A percentile compares a stretch with the other conserved stretches of the same genome.
These are phyloP conservation scores for Tricladium varicosporioides DNA, from an alignment of 2,329 filamentous ascomycete genomes.

Conservation along the genomic window DNA sequence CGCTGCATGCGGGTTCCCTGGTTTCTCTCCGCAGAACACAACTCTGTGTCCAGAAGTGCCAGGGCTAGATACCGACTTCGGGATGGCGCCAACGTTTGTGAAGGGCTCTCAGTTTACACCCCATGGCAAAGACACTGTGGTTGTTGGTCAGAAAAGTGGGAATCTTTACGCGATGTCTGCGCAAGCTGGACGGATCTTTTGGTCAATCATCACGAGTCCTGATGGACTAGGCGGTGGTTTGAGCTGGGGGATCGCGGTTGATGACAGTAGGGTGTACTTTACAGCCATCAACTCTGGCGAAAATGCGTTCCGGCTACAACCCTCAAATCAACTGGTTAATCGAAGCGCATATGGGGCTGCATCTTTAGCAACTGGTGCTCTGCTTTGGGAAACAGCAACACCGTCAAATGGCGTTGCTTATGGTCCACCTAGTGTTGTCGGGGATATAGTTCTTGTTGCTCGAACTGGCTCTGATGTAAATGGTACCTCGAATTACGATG, in stretches of 20 bases:
- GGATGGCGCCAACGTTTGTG: constrained; percentile 30
- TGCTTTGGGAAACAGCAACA: constrained; percentile 8
- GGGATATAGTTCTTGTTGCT: constrained; percentile 12
- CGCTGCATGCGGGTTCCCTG: constrained; percentile 13
- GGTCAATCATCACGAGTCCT: constrained; percentile 30
- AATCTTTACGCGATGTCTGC: constrained; percentile 31
- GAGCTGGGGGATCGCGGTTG: constrained; percentile 35
- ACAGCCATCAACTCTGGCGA: constrained; percentile 26
- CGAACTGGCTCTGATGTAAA: constrained; percentile 2
- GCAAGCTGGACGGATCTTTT: constrained; percentile 25
- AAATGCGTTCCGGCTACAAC: constrained; percentile 1
- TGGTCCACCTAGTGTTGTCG: constrained; percentile 8
- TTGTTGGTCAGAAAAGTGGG: constrained; percentile 35
- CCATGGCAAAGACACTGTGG: constrained; percentile 25
- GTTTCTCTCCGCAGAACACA: neutral
- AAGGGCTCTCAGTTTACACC: constrained; percentile 16
- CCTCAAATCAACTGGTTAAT: constrained; percentile 2
- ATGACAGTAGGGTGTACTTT: constrained; percentile 33
- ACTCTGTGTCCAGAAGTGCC: constrained; percentile 6
- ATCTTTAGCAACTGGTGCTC: constrained; percentile 6
- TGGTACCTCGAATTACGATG: constrained; percentile 1
- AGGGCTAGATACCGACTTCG: constrained; percentile 13
- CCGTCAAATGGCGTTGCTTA: constrained; percentile 3
- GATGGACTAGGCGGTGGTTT: constrained; percentile 29
- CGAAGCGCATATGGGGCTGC: constrained; percentile 13